These are phyloP conservation scores for Galeopsis tetrahit DNA, from an alignment of 257 asterid species.

Conservation along the genomic window DNA sequence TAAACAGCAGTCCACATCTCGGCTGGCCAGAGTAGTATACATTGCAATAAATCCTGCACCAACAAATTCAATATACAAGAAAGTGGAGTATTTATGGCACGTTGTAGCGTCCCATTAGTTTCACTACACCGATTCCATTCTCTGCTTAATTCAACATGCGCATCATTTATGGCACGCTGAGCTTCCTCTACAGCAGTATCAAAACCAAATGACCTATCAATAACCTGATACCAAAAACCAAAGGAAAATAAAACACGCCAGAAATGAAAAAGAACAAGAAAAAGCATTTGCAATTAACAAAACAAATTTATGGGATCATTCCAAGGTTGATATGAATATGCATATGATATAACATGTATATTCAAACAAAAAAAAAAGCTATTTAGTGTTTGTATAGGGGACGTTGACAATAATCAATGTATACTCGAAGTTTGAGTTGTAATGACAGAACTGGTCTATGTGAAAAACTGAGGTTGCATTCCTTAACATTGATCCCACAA, in stretches of 20 bases:
- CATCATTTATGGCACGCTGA: constrained; percentile 96
- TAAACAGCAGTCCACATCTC: constrained; percentile 96
- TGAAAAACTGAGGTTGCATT: constrained; percentile 27
- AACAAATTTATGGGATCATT: constrained; percentile 9
- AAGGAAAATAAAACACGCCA: constrained; percentile 26
- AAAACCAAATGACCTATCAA: constrained; percentile 90
- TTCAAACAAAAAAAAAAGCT: constrained; percentile 11
- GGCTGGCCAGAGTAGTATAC: constrained; percentile 95
- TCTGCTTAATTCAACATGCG: constrained; percentile 96
- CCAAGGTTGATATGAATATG: constrained; percentile 21
- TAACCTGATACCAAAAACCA: constrained; percentile 63
- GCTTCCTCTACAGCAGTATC: constrained; percentile 97
- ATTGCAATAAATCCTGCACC: constrained; percentile 88
- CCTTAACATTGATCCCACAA: too few relatives aligned
- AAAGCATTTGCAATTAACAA: not conserved
- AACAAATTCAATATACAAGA: constrained; percentile 17
- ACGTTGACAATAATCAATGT: constrained; percentile 14
- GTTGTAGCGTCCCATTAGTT: constrained; percentile 97
- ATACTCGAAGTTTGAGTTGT: constrained; percentile 10
- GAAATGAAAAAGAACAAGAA: constrained; percentile 24
- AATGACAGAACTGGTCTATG: constrained; percentile 17
- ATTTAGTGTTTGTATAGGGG: not conserved
- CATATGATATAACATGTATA: constrained; percentile 25
- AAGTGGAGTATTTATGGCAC: too few relatives aligned
- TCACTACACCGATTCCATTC: constrained; percentile 91